Percentiles rank a stretch among this genome's conserved stretches.
phyloP scores from a whole-genome alignment of 257 asterid species.

The Solanum lignicaule region DNA sequence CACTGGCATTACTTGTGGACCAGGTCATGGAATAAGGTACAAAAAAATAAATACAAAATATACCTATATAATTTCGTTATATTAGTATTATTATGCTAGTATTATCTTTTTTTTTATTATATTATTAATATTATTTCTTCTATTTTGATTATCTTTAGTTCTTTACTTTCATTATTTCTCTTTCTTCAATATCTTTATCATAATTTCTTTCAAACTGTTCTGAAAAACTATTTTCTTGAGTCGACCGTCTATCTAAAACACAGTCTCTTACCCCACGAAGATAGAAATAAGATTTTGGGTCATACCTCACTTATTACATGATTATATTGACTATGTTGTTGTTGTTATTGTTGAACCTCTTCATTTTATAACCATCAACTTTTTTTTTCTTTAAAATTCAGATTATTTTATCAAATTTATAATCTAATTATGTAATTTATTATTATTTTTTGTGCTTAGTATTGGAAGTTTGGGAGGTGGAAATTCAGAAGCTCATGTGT shows the following conservation, averaged over 20 bases:
- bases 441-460: slow-evolving; percentile 17
- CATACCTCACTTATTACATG: neutral
- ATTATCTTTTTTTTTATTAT: no score
- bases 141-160: neutral
- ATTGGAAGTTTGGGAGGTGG: slow-evolving; percentile 70
- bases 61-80: no score
- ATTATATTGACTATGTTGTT: no score
- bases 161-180: neutral
- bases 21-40: slow-evolving; percentile 95
- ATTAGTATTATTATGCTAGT: no score
- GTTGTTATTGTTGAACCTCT: neutral
- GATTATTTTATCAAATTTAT: neutral
- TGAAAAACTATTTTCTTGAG: neutral
- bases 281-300: no score
- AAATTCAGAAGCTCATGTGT: slow-evolving; percentile 34
- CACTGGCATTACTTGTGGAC: slow-evolving; percentile 55
- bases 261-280: neutral
- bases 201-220: neutral
- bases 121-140: neutral
- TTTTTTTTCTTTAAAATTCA: neutral
- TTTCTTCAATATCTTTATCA: neutral
- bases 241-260: fast-evolving
- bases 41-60: neutral
- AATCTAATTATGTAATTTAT: neutral
- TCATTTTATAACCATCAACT: neutral